Percentiles rank a stretch among this genome's conserved stretches.
Evolutionary conservation across 2,329 filamentous ascomycete species (phyloP).

Genomic region (Claviceps sp.): DNA sequence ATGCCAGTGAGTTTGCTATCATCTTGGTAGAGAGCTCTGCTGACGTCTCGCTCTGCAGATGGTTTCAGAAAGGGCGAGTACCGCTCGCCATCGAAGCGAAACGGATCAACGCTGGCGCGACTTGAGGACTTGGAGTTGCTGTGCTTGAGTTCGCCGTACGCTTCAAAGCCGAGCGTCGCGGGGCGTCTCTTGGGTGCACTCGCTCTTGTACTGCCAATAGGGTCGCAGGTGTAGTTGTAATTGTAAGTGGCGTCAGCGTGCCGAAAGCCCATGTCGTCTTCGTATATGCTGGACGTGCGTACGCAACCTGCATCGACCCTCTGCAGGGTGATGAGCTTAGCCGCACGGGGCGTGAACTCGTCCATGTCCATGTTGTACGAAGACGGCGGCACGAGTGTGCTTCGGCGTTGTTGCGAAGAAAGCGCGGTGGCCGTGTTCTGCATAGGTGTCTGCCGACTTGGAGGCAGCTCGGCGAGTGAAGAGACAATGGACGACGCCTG

Average conservation of each 20-base stretch:
- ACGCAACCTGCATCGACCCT: not conserved
- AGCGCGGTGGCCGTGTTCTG: not conserved
- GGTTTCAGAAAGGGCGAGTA: constrained; percentile 25
- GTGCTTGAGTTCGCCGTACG: constrained; percentile 2
- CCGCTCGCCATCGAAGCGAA: constrained; percentile 29
- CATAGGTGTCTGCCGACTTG: not conserved
- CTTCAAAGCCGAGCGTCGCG: constrained; percentile 4
- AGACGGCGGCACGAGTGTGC: not conserved
- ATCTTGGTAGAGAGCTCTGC: constrained; percentile 22
- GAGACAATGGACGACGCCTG: not conserved
- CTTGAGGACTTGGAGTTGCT: constrained; percentile 19
- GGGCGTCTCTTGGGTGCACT: constrained; percentile 4
- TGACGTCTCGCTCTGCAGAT: constrained; percentile 29
- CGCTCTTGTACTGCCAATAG: not conserved
- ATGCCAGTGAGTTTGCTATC: constrained; percentile 10
- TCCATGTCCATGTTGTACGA: not conserved
- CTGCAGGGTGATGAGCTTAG: not conserved
- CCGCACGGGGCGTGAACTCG: not conserved
- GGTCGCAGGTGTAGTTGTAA: too few species aligned
- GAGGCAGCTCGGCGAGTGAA: not conserved
- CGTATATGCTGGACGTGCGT: constrained; percentile 5
- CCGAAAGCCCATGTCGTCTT: not conserved
- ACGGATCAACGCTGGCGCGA: constrained; percentile 27
- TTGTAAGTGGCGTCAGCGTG: not conserved
- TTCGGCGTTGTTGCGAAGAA: not conserved